phyloP scores from a whole-genome alignment of 176 grass and related monocot genomes.

The Panicum miliaceum region DNA sequence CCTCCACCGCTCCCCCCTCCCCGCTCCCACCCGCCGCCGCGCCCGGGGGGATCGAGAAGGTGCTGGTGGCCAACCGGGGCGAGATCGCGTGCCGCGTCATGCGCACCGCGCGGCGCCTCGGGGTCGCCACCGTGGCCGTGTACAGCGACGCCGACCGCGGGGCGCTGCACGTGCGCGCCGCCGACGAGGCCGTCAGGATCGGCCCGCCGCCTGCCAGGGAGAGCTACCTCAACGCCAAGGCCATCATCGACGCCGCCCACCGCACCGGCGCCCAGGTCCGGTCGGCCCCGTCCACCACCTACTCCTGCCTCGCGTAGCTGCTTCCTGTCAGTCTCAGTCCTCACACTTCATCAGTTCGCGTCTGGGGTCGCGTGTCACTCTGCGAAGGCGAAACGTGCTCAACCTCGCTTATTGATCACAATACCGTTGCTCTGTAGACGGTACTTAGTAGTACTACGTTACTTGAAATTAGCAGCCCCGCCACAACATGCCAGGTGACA shows the following conservation, averaged over 20 bases:
- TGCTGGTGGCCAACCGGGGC: conserved; percentile 90
- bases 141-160: conserved; percentile 88
- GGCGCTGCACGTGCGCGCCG: conserved; percentile 74
- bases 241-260: conserved; percentile 76
- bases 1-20: background rate
- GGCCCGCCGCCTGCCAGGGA: conserved; percentile 68
- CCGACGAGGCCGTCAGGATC: conserved; percentile 79
- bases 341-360: background rate
- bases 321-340: background rate
- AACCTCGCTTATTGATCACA: background rate
- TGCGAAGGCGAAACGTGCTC: background rate
- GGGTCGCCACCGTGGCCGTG: conserved; percentile 77
- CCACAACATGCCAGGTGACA: background rate
- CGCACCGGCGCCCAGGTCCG: conserved; percentile 75
- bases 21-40: no score
- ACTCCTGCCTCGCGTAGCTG: no score
- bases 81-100: conserved; percentile 96
- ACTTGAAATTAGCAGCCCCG: background rate
- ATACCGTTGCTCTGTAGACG: background rate
- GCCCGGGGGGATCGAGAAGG: conserved; percentile 77
- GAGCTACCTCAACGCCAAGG: conserved; percentile 84
- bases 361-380: no score
- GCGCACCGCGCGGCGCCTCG: conserved; percentile 67
- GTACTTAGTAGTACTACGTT: background rate
- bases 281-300: background rate